Evolutionary conservation across 306 rosid genomes (phyloP).

Genomic region (Coriaria nepalensis): DNA sequence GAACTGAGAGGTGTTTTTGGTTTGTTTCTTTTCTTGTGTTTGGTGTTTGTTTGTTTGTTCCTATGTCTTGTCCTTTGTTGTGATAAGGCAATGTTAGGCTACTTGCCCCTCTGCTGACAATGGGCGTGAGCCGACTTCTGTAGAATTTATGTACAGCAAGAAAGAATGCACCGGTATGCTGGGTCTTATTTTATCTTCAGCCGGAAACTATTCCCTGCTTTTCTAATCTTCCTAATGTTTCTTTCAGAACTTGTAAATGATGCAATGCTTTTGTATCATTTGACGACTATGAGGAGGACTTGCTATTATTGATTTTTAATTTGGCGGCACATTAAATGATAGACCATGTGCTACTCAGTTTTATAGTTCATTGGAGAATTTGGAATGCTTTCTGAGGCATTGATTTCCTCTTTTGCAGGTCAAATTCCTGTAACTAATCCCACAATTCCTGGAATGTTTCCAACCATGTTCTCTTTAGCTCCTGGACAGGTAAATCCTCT

Average conservation of each 20-base stretch:
- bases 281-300: too few species aligned
- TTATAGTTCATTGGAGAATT: too few species aligned
- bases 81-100: constrained; percentile 97
- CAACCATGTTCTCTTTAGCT: constrained; percentile 66
- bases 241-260: too few species aligned
- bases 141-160: constrained; percentile 88
- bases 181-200: constrained; percentile 58
- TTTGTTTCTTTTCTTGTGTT: constrained; percentile 62
- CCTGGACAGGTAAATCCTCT: constrained; percentile 51
- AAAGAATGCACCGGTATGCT: constrained; percentile 51
- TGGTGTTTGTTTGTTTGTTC: constrained; percentile 80
- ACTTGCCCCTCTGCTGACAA: constrained; percentile 96
- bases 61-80: constrained; percentile 74
- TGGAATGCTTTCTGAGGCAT: constrained; percentile 47
- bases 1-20: constrained; percentile 84
- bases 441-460: constrained; percentile 71
- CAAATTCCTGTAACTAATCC: constrained; percentile 62
- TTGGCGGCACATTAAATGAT: too few species aligned
- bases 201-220: constrained; percentile 48
- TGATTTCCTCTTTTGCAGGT: constrained; percentile 34
- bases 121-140: constrained; percentile 97
- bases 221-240: too few species aligned
- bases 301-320: constrained; percentile 40
- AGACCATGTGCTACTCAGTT: too few species aligned
- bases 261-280: too few species aligned